A percentile compares a stretch with the other conserved stretches of the same genome.
Conservation (phyloP, 2,329 filamentous ascomycete species). For the Monilinia aucupariae region DNA sequence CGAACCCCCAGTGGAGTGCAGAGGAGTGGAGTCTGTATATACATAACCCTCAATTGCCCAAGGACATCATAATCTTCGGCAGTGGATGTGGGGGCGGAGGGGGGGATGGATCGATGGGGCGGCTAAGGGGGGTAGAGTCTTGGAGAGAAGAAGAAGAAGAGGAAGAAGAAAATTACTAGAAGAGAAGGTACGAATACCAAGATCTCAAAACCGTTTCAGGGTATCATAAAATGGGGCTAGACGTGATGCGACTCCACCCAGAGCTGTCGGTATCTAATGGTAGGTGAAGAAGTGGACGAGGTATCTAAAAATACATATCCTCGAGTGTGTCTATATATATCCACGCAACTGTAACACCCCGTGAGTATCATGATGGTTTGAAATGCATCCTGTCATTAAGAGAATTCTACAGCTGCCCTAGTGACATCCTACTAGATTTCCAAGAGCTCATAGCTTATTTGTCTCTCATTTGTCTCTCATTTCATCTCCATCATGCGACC, state of each 20-base stretch:
- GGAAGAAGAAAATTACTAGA: too few relatives aligned
- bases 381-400: slow-evolving; percentile 12
- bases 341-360: not conserved
- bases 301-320: not conserved
- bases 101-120: too few relatives aligned
- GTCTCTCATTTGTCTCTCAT: slow-evolving; percentile 1
- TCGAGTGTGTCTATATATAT: not conserved
- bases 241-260: not conserved
- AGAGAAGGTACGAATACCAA: too few relatives aligned
- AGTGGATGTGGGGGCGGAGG: too few relatives aligned
- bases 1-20: too few relatives aligned
- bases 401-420: slow-evolving; percentile 4
- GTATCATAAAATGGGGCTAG: slow-evolving; percentile 2
- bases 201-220: not conserved
- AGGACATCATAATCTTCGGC: too few relatives aligned
- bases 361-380: slow-evolving; percentile 1
- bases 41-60: too few relatives aligned
- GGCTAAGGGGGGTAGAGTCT: too few relatives aligned
- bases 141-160: not conserved
- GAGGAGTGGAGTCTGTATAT: too few relatives aligned
- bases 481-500: slow-evolving; percentile 1
- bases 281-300: not conserved
- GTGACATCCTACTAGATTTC: not conserved
- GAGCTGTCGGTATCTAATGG: not conserved
- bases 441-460: not conserved